Base-by-base conservation (phyloP, 2,329 filamentous ascomycete species). In the Hortaea sp. region DNA sequence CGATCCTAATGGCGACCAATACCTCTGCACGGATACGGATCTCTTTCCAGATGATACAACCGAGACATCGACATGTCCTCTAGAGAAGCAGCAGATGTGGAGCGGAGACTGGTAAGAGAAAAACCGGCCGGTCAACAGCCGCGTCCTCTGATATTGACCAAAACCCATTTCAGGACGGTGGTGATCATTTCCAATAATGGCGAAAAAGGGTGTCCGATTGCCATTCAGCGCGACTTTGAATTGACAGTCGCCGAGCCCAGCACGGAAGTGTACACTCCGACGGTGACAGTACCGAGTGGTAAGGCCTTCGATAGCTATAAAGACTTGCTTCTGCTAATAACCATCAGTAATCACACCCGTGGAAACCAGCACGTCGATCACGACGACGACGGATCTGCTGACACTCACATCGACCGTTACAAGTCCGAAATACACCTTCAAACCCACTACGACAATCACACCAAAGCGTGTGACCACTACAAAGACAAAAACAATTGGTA, bases 131-230 rank as follows among this genome's bases (percentile, higher is more conserved):
- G 9, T 9, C 7, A 35, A 35, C 9, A 9, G 9, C 4, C 32
- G 32, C 4, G 7, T n/a, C 7, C 32, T 35, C 32, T 9, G 32
- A 35, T n/a, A 9, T 9, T n/a, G 32, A n/a, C n/a, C n/a, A 35
- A 9, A 35, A 9, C 2, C 2, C 7, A 3, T 9, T 35, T n/a
- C 7, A 9, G 9, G n/a, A 35, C 9, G 32, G 7, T 68, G 4
- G 57, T 73, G 6, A 50, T 72, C 9, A 57, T 69, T 44, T 59
- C 72, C 6, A 53, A 68, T 29, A 71, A 71, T 34, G 68, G 71
- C 50, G 69, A 62, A 34, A 58, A 65, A 37, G 67, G 64, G n/a
- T 60, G 65, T 20, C 68, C 70, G 1, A 70, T 72, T 42, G 69
- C 66, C 12, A 71, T 66, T 60, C 58, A 72, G 53, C 62, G 70